A percentile compares a stretch with the other conserved stretches of the same genome.
Evolutionary conservation across 2,329 filamentous ascomycete species (phyloP).

Genomic region (Cadophora malorum): DNA sequence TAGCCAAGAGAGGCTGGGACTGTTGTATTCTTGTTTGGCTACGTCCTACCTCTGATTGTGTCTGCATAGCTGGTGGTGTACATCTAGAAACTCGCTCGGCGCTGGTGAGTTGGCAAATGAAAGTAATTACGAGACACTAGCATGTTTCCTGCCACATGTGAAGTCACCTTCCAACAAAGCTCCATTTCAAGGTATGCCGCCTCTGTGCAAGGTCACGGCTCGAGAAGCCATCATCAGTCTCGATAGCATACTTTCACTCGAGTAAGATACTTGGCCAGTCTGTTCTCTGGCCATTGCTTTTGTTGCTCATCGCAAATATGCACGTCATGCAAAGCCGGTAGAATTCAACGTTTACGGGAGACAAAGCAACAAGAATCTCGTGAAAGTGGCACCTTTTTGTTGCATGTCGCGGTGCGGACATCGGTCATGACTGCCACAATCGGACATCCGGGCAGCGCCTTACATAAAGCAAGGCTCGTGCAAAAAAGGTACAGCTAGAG

Average conservation of each 20-base stretch:
- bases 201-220: background rate
- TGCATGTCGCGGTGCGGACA: background rate
- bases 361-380: background rate
- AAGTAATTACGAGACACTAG: constrained; percentile 31
- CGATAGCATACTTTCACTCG: background rate
- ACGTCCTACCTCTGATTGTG: constrained; percentile 36
- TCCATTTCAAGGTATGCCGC: background rate
- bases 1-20: constrained; percentile 37
- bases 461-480: constrained; percentile 4
- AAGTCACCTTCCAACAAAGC: background rate
- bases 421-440: background rate
- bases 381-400: background rate
- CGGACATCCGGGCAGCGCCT: background rate
- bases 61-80: constrained; percentile 44
- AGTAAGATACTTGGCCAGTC: background rate
- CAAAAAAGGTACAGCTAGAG: background rate
- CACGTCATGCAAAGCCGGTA: constrained; percentile 9
- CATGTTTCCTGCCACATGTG: constrained; percentile 11
- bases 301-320: constrained; percentile 17
- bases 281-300: background rate
- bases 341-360: background rate
- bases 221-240: background rate
- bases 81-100: constrained; percentile 36
- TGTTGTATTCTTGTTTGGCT: constrained; percentile 40
- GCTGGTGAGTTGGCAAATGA: constrained; percentile 32